phyloP scores from a whole-genome alignment of 768 basidiomycete species.

The Lactarius hengduanensis region DNA sequence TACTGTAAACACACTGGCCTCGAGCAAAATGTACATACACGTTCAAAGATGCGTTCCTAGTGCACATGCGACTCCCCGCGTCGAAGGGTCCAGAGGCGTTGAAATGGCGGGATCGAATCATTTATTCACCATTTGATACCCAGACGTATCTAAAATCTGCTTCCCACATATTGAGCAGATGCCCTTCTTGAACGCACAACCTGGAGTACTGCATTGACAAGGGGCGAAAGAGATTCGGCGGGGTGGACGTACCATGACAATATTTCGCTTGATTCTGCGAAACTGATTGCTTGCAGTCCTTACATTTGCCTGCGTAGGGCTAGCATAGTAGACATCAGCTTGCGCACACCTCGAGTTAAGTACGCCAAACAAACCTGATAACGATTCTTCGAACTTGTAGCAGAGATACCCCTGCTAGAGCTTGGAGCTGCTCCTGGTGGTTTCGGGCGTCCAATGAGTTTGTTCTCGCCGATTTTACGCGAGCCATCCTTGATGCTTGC shows the following conservation, averaged over 20 bases:
- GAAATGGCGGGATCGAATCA: slow-evolving; percentile 37
- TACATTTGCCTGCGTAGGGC: slow-evolving; percentile 87
- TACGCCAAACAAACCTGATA: slow-evolving; percentile 56
- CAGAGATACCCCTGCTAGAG: slow-evolving; percentile 23
- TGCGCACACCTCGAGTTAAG: slow-evolving; percentile 18
- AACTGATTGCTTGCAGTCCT: slow-evolving; percentile 79
- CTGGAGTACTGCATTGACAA: slow-evolving; percentile 38
- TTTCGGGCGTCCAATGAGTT: slow-evolving; percentile 61
- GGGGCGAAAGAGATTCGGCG: slow-evolving; percentile 5
- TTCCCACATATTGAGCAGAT: slow-evolving; percentile 87
- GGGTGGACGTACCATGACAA: slow-evolving; percentile 65
- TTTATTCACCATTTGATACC: slow-evolving; percentile 85
- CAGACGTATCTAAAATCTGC: slow-evolving; percentile 76
- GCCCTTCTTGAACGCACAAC: slow-evolving; percentile 87
- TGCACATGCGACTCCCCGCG: slow-evolving; percentile 1
- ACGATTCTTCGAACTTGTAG: slow-evolving; percentile 67
- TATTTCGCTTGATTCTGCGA: slow-evolving; percentile 89
- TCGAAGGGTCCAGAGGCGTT: background rate
- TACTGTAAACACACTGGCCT: slow-evolving; percentile 9
- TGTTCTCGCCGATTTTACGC: slow-evolving; percentile 83
- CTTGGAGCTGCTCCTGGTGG: slow-evolving; percentile 27
- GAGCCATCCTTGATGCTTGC: slow-evolving; percentile 75
- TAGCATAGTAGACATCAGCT: slow-evolving; percentile 35
- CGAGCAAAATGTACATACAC: slow-evolving; percentile 10
- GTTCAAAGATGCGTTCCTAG: slow-evolving; percentile 1